A percentile compares a stretch with the other conserved stretches of the same genome.
phyloP scores from a whole-genome alignment of 2,329 filamentous ascomycete genomes.

The Scedosporium aurantiacum region DNA sequence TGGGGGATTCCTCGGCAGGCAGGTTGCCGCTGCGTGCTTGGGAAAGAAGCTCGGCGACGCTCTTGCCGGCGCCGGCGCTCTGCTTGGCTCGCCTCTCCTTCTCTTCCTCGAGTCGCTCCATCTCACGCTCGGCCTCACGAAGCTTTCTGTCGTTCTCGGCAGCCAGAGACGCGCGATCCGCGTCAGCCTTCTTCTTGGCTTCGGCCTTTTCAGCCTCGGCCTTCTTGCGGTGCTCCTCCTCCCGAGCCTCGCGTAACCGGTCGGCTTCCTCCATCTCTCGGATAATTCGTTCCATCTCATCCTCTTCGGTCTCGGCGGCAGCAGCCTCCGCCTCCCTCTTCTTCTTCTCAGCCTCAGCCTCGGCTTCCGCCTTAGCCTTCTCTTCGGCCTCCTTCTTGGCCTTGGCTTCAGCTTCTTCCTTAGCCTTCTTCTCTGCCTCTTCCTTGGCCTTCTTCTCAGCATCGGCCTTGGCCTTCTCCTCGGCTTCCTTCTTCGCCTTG shows the following conservation, averaged over 20 bases:
- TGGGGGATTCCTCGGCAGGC: background rate
- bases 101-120: constrained; percentile 63
- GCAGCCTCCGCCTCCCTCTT: constrained; percentile 22
- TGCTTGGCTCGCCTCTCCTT: constrained; percentile 49
- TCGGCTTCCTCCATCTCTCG: constrained; percentile 51
- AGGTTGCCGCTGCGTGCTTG: background rate
- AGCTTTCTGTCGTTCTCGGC: constrained; percentile 55
- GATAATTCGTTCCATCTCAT: constrained; percentile 49
- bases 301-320: constrained; percentile 23
- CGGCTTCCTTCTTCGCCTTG: constrained; percentile 17
- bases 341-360: constrained; percentile 20
- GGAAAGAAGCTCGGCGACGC: constrained; percentile 38
- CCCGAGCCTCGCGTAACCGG: constrained; percentile 31
- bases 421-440: constrained; percentile 23
- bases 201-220: constrained; percentile 31
- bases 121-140: constrained; percentile 60
- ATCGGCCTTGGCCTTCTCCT: constrained; percentile 17
- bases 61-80: constrained; percentile 35
- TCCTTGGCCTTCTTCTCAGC: constrained; percentile 19
- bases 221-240: constrained; percentile 36
- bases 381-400: constrained; percentile 23
- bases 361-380: constrained; percentile 24
- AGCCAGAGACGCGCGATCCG: constrained; percentile 29
- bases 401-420: constrained; percentile 15
- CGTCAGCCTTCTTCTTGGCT: constrained; percentile 39